Conservation (phyloP, 495 filamentous ascomycete species). For the Tuber brumale region DNA sequence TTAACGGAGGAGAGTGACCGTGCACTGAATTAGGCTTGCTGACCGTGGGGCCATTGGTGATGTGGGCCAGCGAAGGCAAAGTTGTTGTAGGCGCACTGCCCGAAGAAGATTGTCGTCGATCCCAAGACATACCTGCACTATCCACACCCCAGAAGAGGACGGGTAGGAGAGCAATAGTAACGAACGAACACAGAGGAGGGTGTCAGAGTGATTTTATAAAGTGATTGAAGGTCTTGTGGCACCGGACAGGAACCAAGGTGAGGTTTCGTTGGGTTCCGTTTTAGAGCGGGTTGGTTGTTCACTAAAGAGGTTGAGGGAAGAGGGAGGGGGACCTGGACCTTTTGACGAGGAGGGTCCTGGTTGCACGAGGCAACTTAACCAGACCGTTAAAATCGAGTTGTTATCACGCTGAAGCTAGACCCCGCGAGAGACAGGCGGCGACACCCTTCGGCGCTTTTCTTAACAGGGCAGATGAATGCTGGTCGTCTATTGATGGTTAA, state of each 20-base stretch:
- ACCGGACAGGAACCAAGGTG: neutral
- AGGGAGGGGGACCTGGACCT: slow-evolving; percentile 30
- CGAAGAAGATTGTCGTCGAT: slow-evolving; percentile 32
- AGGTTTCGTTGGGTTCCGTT: slow-evolving; percentile 21
- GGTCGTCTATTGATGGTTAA: neutral
- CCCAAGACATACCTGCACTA: slow-evolving; percentile 15
- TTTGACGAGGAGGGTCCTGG: slow-evolving; percentile 37
- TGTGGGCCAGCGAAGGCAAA: slow-evolving; percentile 37
- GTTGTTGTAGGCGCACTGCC: slow-evolving; percentile 23
- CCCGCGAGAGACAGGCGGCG: neutral
- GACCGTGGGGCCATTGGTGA: slow-evolving; percentile 26
- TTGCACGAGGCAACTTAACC: slow-evolving; percentile 40
- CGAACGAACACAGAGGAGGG: neutral
- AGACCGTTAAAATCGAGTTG: slow-evolving; percentile 26
- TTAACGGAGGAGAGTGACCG: slow-evolving; percentile 32
- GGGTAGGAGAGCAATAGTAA: neutral
- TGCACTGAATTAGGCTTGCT: slow-evolving; percentile 32
- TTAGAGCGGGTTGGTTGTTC: slow-evolving; percentile 23
- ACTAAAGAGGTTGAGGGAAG: slow-evolving; percentile 25
- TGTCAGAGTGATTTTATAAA: slow-evolving; percentile 1
- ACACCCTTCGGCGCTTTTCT: slow-evolving; percentile 4
- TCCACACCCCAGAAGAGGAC: neutral
- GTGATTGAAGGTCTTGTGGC: neutral
- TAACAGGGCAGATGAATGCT: slow-evolving; percentile 1
- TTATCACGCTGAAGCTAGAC: neutral